phyloP scores from a whole-genome alignment of 345 rosid genomes.

The Citrus australasica region DNA sequence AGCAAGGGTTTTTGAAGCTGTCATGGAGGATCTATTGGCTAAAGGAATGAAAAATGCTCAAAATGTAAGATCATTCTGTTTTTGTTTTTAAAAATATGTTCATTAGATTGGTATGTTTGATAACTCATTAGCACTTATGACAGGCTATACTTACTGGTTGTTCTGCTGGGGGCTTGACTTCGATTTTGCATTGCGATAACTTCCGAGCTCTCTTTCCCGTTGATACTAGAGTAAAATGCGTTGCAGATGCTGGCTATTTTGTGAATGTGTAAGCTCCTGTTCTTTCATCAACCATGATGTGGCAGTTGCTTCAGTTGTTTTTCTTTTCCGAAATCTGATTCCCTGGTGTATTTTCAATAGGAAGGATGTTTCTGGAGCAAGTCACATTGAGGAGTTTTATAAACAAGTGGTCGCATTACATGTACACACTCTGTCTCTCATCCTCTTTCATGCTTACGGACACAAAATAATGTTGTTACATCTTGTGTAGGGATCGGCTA shows the following conservation, averaged over 20 bases:
- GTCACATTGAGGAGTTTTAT: conserved; percentile 55
- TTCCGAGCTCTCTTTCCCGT: conserved; percentile 64
- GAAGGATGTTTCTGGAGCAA: conserved; percentile 72
- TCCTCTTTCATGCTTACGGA: not conserved
- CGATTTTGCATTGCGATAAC: conserved; percentile 84
- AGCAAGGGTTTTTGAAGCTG: conserved; percentile 73
- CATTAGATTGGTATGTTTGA: not conserved
- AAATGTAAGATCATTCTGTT: conserved; percentile 38
- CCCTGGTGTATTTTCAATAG: conserved; percentile 31
- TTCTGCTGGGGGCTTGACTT: conserved; percentile 94
- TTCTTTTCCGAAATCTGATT: conserved; percentile 11
- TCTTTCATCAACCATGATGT: not conserved
- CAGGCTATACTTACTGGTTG: conserved; percentile 94
- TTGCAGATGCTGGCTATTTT: conserved; percentile 95
- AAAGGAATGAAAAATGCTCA: conserved; percentile 86
- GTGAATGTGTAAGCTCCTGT: conserved; percentile 63
- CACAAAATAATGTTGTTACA: not conserved
- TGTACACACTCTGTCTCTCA: conserved; percentile 33
- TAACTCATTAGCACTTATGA: not conserved
- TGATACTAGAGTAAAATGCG: conserved; percentile 78
- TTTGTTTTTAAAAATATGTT: not conserved
- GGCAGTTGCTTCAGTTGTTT: not conserved
- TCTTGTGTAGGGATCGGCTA: conserved; percentile 66
- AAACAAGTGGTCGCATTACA: conserved; percentile 70
- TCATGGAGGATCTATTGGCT: conserved; percentile 69